Percentiles rank a stretch among this genome's conserved stretches.
phyloP scores from a whole-genome alignment of 2,329 filamentous ascomycete species.

The Botrytis fabae region DNA sequence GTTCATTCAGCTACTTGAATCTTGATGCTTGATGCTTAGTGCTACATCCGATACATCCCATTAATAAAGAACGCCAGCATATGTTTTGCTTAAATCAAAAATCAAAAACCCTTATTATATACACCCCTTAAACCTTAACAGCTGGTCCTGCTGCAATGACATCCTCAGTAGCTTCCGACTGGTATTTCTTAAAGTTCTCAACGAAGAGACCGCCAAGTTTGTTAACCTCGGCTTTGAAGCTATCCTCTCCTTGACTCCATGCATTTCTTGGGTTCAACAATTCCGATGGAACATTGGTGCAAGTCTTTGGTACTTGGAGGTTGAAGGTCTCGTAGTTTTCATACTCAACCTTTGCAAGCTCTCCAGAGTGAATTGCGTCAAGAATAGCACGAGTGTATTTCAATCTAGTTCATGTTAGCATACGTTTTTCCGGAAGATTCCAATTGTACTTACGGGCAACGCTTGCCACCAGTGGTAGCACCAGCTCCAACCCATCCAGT shows the following conservation, averaged over 20 bases:
- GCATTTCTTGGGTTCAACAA: slow-evolving; percentile 91
- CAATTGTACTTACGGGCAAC: slow-evolving; percentile 64
- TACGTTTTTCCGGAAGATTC: background rate
- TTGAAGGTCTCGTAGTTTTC: slow-evolving; percentile 97
- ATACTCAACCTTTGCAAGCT: slow-evolving; percentile 89
- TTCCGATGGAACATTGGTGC: slow-evolving; percentile 84
- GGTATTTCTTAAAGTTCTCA: slow-evolving; percentile 98
- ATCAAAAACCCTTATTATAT: background rate
- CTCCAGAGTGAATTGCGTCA: slow-evolving; percentile 95
- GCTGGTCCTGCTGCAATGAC: slow-evolving; percentile 67
- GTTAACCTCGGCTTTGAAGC: slow-evolving; percentile 83
- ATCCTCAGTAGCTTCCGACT: slow-evolving; percentile 76
- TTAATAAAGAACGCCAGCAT: background rate
- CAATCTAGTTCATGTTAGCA: slow-evolving; percentile 48
- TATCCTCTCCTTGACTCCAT: slow-evolving; percentile 80
- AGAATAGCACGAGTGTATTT: slow-evolving; percentile 99
- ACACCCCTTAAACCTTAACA: slow-evolving; percentile 29
- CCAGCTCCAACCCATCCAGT: slow-evolving; percentile 96
- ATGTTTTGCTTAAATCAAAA: slow-evolving; percentile 7
- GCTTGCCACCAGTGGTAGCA: slow-evolving; percentile 87
- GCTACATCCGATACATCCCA: background rate
- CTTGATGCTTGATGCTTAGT: background rate
- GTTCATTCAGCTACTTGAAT: slow-evolving; percentile 1
- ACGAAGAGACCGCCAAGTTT: slow-evolving; percentile 89
- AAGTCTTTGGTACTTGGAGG: slow-evolving; percentile 89